Percentiles rank a stretch among this genome's conserved stretches.
Evolutionary conservation across 2,329 filamentous ascomycete genomes (phyloP).

Genomic region (Myriosclerotinia duriaeana): DNA sequence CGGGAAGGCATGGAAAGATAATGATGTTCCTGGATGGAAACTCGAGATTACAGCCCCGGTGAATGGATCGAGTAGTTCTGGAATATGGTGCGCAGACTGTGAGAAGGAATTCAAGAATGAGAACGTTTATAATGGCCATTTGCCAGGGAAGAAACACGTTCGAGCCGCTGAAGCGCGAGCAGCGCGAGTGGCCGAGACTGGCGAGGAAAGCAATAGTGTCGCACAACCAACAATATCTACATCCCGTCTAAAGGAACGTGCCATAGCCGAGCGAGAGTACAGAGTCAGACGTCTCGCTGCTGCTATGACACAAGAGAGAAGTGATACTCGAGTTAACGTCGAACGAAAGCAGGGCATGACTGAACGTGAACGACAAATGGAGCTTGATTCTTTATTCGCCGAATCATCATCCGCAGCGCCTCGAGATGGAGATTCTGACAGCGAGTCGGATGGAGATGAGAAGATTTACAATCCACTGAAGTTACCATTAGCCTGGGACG

Average conservation of each 20-base stretch:
- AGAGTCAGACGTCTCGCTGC: conserved; percentile 76
- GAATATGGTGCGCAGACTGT: conserved; percentile 86
- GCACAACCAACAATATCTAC: conserved; percentile 39
- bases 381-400: conserved; percentile 81
- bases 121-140: conserved; percentile 87
- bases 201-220: conserved; percentile 33
- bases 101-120: conserved; percentile 94
- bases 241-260: conserved; percentile 75
- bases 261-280: conserved; percentile 85
- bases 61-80: conserved; percentile 51
- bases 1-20: conserved; percentile 74
- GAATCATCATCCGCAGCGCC: conserved; percentile 49
- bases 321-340: conserved; percentile 89
- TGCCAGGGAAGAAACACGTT: conserved; percentile 89
- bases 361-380: conserved; percentile 89
- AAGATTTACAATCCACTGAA: conserved; percentile 97
- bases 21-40: conserved; percentile 78
- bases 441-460: conserved; percentile 74
- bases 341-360: conserved; percentile 98
- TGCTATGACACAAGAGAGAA: conserved; percentile 81
- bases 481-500: conserved; percentile 93
- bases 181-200: conserved; percentile 46
- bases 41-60: conserved; percentile 46
- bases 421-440: conserved; percentile 53
- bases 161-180: conserved; percentile 71